phyloP scores from a whole-genome alignment of 2,329 filamentous ascomycete species.

The Aspergillus flavus region DNA sequence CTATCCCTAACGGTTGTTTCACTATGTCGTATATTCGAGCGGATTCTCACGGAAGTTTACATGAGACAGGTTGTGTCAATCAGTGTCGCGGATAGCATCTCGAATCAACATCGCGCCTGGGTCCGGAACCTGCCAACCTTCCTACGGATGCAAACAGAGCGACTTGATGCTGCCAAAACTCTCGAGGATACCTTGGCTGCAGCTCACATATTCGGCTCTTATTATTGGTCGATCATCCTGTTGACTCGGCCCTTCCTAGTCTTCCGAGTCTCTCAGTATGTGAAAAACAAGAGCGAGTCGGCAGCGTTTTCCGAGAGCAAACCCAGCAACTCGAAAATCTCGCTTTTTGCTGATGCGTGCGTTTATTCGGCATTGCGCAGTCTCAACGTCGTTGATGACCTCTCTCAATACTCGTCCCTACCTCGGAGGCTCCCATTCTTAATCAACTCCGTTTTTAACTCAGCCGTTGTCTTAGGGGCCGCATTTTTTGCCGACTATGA shows the following conservation, averaged over 20 bases:
- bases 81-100: constrained; percentile 45
- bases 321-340: constrained; percentile 33
- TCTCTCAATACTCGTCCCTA: constrained; percentile 37
- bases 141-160: constrained; percentile 50
- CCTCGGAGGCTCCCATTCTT: constrained; percentile 50
- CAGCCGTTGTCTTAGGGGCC: constrained; percentile 48
- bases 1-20: constrained; percentile 53
- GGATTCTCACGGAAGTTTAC: constrained; percentile 47
- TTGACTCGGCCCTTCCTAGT: constrained; percentile 57
- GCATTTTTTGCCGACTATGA: constrained; percentile 52
- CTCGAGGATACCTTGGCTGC: constrained; percentile 46
- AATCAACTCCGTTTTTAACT: constrained; percentile 51
- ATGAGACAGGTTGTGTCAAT: constrained; percentile 48
- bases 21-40: constrained; percentile 46
- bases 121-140: constrained; percentile 46
- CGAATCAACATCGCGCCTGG: constrained; percentile 46
- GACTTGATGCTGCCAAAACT: constrained; percentile 42
- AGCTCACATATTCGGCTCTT: constrained; percentile 54
- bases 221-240: constrained; percentile 58
- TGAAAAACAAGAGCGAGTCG: constrained; percentile 31
- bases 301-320: constrained; percentile 22
- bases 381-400: constrained; percentile 43
- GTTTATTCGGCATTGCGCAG: constrained; percentile 48
- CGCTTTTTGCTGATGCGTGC: constrained; percentile 43
- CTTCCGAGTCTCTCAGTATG: constrained; percentile 51